Evolutionary conservation across 108 stramenopile genomes (phyloP), one percentile per base, ranked within the genome.

Genomic region (Epithemia pelagica): DNA sequence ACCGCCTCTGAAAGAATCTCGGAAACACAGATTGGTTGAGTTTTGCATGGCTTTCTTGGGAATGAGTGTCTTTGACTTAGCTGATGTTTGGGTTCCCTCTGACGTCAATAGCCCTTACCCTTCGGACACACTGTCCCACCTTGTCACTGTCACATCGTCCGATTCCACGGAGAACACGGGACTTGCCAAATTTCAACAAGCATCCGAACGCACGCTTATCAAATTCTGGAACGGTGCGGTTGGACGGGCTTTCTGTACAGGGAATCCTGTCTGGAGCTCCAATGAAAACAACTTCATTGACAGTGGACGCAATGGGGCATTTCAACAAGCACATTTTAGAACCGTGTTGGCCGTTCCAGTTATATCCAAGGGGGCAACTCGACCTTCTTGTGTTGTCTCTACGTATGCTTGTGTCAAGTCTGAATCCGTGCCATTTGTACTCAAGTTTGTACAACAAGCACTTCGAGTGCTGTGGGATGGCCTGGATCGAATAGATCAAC

Each of bases 1-100:
- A 29, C 52, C 18, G 23, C 54, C 32, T 22, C 73, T 85, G 65
- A 53, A 59, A n/a, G 64, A 73, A 32, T 64, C 67, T 23, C 62
- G 74, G 8, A 62, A 73, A 59, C 80, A 89, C 28, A 82, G 95
- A 55, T 74, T 96, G 55, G 92, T 96, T 69, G 97, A 98, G 68
- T 96, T 98, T 76, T 76, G 88, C 5, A 70, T 67, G 27, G 97
- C 95, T 2, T 96, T 98, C 60, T 74, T 96, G 71, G 90, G 88
- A 25, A 90, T 98, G 81, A 92, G 92, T 25, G 91, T 96, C 20
- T 98, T 98, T 70, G 95, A 98, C 73, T 76, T 90, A 23, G 90
- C 94, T 15, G 97, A 98, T 71, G 78, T 94, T 23, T 98, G 96
- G 96, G 74, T 94, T 31, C 77, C 85, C 28, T 58, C 72, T 21